phyloP scores from a whole-genome alignment of 805 yeast genomes.

The Ogataea degrootiae region DNA sequence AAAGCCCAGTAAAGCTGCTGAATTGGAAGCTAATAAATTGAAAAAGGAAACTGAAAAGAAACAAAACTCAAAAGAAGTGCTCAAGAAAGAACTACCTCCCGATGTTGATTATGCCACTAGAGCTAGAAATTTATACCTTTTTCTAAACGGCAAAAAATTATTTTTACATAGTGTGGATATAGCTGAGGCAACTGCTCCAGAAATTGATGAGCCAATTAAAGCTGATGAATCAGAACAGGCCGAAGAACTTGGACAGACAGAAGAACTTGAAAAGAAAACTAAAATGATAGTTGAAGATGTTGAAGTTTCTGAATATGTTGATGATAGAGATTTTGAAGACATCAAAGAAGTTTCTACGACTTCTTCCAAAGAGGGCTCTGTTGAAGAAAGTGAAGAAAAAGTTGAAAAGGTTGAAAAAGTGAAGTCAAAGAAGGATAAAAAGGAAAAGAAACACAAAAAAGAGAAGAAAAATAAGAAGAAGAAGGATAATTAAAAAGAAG shows the following conservation, averaged over 20 bases:
- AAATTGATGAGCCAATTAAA: conserved; percentile 8
- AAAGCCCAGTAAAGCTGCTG: conserved; percentile 1
- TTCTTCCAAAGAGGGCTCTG: not conserved
- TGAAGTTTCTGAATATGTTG: conserved; percentile 35
- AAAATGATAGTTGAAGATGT: conserved; percentile 40
- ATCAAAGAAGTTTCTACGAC: not conserved
- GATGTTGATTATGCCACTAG: conserved; percentile 38
- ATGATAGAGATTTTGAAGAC: conserved; percentile 23
- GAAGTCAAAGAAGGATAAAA: too few relatives aligned
- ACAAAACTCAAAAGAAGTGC: not conserved
- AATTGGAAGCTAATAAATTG: conserved; percentile 5
- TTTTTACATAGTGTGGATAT: conserved; percentile 30
- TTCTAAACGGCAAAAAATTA: conserved; percentile 33
- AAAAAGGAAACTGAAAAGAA: conserved; percentile 7
- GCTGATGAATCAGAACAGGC: conserved; percentile 2
- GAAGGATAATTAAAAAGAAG: conserved; percentile 13
- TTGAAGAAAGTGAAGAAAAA: not conserved
- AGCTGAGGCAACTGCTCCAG: conserved; percentile 6
- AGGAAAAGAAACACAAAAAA: conserved; percentile 8
- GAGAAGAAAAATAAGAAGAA: conserved; percentile 8
- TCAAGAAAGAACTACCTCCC: conserved; percentile 17
- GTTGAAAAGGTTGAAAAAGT: not conserved
- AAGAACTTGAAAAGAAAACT: conserved; percentile 6
- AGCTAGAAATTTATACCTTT: conserved; percentile 34
- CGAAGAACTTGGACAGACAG: not conserved